Percentiles rank a stretch among this genome's conserved stretches.
Evolutionary conservation across 2,329 filamentous ascomycete genomes (phyloP).

Genomic region (Rhexocercosporidium sp.): DNA sequence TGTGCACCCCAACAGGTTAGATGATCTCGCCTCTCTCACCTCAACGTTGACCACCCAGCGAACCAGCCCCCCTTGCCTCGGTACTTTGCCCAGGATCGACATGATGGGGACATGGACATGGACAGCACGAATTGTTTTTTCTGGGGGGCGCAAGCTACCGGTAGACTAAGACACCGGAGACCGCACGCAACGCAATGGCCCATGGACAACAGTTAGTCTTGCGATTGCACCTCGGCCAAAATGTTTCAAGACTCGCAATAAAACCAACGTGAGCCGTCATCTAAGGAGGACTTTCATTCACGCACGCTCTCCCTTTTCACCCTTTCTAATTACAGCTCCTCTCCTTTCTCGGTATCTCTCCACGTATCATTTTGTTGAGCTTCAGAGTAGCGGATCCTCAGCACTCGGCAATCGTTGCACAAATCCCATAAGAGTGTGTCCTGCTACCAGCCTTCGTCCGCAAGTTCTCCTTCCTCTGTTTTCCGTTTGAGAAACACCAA

Average conservation of each 20-base stretch:
- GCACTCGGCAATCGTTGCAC: too few relatives aligned
- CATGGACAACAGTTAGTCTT: background rate
- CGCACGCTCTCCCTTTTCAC: background rate
- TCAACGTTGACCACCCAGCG: too few relatives aligned
- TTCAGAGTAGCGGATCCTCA: background rate
- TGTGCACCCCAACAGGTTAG: too few relatives aligned
- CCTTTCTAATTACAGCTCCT: background rate
- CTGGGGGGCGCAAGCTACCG: background rate
- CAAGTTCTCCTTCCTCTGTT: background rate
- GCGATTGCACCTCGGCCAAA: conserved; percentile 2
- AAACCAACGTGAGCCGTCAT: background rate
- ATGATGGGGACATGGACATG: too few relatives aligned
- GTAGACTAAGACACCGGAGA: background rate
- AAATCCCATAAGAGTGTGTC: background rate
- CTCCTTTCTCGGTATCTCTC: background rate
- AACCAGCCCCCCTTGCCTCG: background rate
- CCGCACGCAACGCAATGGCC: background rate
- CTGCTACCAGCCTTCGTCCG: background rate
- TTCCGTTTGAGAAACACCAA: background rate
- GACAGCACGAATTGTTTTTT: too few relatives aligned
- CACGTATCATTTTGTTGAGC: background rate
- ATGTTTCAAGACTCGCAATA: background rate
- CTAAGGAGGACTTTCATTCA: background rate
- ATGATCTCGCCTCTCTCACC: too few relatives aligned
- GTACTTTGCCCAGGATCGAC: conserved; percentile 1